Percentiles rank a stretch among this genome's conserved stretches.
phyloP scores from a whole-genome alignment of 495 filamentous ascomycete species.

The Penicillium cinerascens region DNA sequence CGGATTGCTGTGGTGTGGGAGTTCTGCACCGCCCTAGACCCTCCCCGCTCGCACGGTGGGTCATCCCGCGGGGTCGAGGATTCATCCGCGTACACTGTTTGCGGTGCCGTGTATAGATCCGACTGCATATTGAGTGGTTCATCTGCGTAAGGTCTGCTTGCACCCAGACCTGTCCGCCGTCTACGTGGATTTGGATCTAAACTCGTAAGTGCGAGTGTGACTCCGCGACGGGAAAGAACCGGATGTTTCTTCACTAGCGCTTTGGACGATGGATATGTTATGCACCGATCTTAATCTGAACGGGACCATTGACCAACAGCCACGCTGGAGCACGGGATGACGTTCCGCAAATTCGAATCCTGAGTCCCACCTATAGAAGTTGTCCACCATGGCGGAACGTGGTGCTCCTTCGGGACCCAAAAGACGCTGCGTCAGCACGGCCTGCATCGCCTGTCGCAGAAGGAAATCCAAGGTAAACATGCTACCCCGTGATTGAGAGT shows the following conservation, averaged over 20 bases:
- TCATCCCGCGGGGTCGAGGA: slow-evolving; percentile 19
- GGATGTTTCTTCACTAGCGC: background rate
- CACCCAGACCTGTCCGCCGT: background rate
- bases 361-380: slow-evolving; percentile 11
- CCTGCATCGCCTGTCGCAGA: slow-evolving; percentile 87
- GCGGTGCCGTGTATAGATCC: slow-evolving; percentile 7
- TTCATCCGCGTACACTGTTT: slow-evolving; percentile 1
- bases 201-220: too few species aligned
- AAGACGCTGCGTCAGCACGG: slow-evolving; percentile 86
- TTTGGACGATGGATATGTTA: slow-evolving; percentile 14
- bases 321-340: slow-evolving; percentile 26
- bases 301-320: slow-evolving; percentile 29
- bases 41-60: slow-evolving; percentile 24
- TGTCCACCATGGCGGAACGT: slow-evolving; percentile 30
- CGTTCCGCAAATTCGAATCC: slow-evolving; percentile 15
- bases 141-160: background rate
- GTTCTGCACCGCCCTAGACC: background rate
- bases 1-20: background rate
- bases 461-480: slow-evolving; percentile 73
- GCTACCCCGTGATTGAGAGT: background rate
- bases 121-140: background rate
- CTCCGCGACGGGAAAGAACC: background rate
- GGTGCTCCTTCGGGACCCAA: slow-evolving; percentile 46
- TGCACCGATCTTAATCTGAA: slow-evolving; percentile 2
- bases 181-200: background rate